A percentile compares a stretch with the other conserved stretches of the same genome.
Evolutionary conservation across 306 rosid genomes (phyloP).

Genomic region (Pyrus communis): DNA sequence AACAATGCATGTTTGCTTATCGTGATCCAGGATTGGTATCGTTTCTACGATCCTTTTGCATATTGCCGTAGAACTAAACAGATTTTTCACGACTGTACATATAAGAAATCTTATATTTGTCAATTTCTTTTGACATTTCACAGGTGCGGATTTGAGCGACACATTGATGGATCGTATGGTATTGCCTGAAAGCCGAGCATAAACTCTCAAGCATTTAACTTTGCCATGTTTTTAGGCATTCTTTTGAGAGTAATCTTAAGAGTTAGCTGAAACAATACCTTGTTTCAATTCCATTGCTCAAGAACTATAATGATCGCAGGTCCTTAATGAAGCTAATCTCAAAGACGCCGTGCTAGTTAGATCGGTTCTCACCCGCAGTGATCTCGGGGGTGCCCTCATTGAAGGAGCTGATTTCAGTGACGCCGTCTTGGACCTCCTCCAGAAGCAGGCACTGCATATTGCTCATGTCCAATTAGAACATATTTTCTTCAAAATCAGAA

Average conservation of each 20-base stretch:
- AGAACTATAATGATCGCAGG: slow-evolving; percentile 24
- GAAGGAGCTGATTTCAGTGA: slow-evolving; percentile 96
- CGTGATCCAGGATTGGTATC: neutral
- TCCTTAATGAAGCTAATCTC: slow-evolving; percentile 84
- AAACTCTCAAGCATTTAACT: neutral
- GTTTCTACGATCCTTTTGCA: neutral
- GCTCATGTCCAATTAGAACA: no score
- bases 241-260: neutral
- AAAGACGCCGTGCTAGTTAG: slow-evolving; percentile 69
- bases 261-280: neutral
- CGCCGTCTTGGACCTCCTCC: slow-evolving; percentile 81
- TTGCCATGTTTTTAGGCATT: neutral
- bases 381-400: slow-evolving; percentile 75
- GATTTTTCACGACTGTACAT: neutral
- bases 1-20: no score
- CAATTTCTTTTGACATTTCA: neutral
- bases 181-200: slow-evolving; percentile 10
- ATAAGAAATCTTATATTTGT: neutral
- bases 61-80: neutral
- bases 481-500: neutral
- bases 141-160: slow-evolving; percentile 91
- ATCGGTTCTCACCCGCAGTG: slow-evolving; percentile 93
- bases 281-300: neutral
- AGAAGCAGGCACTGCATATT: slow-evolving; percentile 47
- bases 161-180: slow-evolving; percentile 99